phyloP scores from a whole-genome alignment of 345 rosid species.

The Populus simonii region DNA sequence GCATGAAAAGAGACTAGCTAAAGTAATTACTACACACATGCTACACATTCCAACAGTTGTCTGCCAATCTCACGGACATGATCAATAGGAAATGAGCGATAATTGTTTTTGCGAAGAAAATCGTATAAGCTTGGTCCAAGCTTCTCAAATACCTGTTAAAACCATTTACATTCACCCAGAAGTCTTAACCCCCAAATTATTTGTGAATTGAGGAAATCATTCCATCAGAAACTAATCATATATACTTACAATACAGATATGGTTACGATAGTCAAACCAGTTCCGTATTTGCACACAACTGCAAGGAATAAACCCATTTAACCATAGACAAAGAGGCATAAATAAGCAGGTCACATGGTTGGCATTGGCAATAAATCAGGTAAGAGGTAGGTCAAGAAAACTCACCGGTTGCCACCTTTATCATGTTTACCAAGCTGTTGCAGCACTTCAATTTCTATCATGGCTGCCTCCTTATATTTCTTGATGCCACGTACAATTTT shows the following conservation, averaged over 20 bases:
- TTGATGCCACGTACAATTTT: slow-evolving; percentile 85
- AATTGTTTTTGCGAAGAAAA: slow-evolving; percentile 98
- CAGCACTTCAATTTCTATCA: slow-evolving; percentile 82
- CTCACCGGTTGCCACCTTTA: slow-evolving; percentile 83
- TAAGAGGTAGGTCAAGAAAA: slow-evolving; percentile 1
- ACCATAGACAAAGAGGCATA: slow-evolving; percentile 36
- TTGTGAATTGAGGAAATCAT: slow-evolving; percentile 65
- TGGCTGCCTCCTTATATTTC: slow-evolving; percentile 88
- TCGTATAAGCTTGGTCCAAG: slow-evolving; percentile 99
- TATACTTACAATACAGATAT: slow-evolving; percentile 99
- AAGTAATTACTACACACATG: slow-evolving; percentile 94
- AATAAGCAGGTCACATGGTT: slow-evolving; percentile 12
- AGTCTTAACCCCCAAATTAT: slow-evolving; percentile 66
- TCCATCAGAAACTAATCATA: slow-evolving; percentile 50
- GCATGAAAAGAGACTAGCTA: slow-evolving; percentile 43
- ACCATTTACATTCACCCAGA: slow-evolving; percentile 82
- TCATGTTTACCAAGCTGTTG: slow-evolving; percentile 86
- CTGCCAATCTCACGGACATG: slow-evolving; percentile 99
- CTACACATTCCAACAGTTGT: slow-evolving; percentile 99
- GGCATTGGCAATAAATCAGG: slow-evolving; percentile 12
- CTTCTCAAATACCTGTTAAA: slow-evolving; percentile 99
- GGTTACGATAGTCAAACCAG: slow-evolving; percentile 99
- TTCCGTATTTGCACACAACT: slow-evolving; percentile 99
- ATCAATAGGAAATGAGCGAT: slow-evolving; percentile 97
- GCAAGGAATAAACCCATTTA: slow-evolving; percentile 91